A percentile compares a stretch with the other conserved stretches of the same genome.
Conservation (phyloP, 1,284 basidiomycete genomes). For the Boletus sp. region DNA sequence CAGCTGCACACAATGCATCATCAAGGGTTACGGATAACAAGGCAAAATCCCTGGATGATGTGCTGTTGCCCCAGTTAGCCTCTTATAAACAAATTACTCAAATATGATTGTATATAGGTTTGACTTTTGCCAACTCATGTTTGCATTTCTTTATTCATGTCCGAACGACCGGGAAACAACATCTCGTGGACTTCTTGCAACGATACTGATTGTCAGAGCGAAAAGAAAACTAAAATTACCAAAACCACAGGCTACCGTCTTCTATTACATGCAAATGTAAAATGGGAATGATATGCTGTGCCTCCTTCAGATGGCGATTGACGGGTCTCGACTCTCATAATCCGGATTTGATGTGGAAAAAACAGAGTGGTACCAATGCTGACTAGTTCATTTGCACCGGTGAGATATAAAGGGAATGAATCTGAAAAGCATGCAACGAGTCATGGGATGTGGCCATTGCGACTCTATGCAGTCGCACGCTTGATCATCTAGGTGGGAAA, state of each 20-base stretch:
- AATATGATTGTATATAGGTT: too few species aligned
- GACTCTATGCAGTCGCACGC: slow-evolving; percentile 63
- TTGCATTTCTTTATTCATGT: too few species aligned
- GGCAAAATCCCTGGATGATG: too few species aligned
- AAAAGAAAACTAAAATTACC: slow-evolving; percentile 31
- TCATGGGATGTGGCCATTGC: not conserved
- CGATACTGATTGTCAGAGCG: not conserved
- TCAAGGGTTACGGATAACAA: too few species aligned
- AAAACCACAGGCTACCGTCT: slow-evolving; percentile 38
- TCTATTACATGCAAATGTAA: slow-evolving; percentile 50
- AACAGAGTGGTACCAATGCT: slow-evolving; percentile 25
- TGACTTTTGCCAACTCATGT: too few species aligned
- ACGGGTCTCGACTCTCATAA: slow-evolving; percentile 35
- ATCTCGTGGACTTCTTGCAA: too few species aligned
- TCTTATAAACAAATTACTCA: too few species aligned
- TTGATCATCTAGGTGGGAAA: slow-evolving; percentile 61
- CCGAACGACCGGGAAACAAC: too few species aligned
- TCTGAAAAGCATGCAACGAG: slow-evolving; percentile 29
- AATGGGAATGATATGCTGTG: slow-evolving; percentile 55
- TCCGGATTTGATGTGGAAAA: slow-evolving; percentile 27
- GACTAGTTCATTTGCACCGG: slow-evolving; percentile 51
- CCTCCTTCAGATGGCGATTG: slow-evolving; percentile 63
- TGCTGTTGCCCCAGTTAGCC: too few species aligned
- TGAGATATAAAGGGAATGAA: slow-evolving; percentile 36
- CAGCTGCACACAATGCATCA: too few species aligned